Evolutionary conservation across 2,329 filamentous ascomycete species (phyloP).

Genomic region (Verticillium albo-atrum): DNA sequence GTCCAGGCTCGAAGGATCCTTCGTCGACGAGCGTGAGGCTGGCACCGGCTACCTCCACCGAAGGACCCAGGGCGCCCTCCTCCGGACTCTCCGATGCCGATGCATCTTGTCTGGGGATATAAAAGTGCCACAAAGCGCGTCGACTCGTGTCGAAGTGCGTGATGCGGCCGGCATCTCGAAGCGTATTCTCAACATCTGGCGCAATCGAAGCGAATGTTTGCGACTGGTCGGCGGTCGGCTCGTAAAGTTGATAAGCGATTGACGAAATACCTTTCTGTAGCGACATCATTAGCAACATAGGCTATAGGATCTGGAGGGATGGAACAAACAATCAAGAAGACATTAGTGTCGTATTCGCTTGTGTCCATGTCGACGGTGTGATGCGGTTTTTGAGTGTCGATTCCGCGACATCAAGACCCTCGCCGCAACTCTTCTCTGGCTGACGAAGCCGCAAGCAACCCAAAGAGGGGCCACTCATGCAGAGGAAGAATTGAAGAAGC

Average conservation of each 20-base stretch:
- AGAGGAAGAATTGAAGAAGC: conserved; percentile 1
- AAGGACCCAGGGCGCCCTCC: conserved; percentile 27
- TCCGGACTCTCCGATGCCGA: conserved; percentile 11
- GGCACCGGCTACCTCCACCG: conserved; percentile 39
- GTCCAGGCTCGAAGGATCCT: conserved; percentile 44
- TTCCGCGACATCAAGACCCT: conserved; percentile 13
- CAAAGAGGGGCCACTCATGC: conserved; percentile 8
- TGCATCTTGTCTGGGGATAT: conserved; percentile 37
- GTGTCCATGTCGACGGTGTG: conserved; percentile 54
- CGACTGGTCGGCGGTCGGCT: conserved; percentile 38
- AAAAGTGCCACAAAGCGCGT: conserved; percentile 52
- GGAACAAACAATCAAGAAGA: conserved; percentile 50
- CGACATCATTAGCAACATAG: conserved; percentile 9
- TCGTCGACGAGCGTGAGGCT: conserved; percentile 42
- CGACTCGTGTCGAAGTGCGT: conserved; percentile 47
- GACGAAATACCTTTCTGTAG: conserved; percentile 52
- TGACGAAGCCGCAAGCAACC: conserved; percentile 5
- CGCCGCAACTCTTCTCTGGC: conserved; percentile 9
- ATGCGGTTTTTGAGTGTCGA: conserved; percentile 3
- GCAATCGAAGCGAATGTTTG: conserved; percentile 40
- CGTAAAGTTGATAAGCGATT: conserved; percentile 51
- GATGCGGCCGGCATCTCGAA: conserved; percentile 49
- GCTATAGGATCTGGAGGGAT: neutral
- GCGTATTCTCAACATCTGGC: conserved; percentile 45
- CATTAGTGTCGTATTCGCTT: conserved; percentile 60